Evolutionary conservation across 371 early-diverging fungal species (phyloP).

Genomic region (Mortierella sp.): DNA sequence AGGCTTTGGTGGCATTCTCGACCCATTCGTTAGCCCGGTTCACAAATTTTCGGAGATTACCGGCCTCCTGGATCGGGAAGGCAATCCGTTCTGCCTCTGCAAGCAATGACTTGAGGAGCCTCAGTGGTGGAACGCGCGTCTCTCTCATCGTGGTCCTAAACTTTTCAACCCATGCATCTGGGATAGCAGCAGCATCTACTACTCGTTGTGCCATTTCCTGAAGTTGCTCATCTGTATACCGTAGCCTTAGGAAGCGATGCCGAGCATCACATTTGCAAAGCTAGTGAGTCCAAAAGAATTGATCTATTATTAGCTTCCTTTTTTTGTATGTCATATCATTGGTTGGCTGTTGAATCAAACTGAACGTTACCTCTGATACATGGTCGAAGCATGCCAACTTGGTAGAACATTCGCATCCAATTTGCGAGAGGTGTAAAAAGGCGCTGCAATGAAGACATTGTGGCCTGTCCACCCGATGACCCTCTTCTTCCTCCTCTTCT

Average conservation of each 20-base stretch:
- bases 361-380: conserved; percentile 50
- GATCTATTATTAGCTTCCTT: no score
- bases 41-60: conserved; percentile 59
- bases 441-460: conserved; percentile 79
- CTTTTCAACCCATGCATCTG: conserved; percentile 59
- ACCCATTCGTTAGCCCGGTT: conserved; percentile 61
- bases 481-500: neutral
- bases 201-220: conserved; percentile 52
- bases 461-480: conserved; percentile 16
- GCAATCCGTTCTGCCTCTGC: conserved; percentile 63
- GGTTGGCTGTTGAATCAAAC: no score
- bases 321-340: no score
- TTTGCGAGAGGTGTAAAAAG: conserved; percentile 75
- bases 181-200: conserved; percentile 33
- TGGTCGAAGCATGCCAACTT: conserved; percentile 73
- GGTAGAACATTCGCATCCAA: conserved; percentile 72
- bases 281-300: conserved; percentile 15
- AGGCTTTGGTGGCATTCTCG: conserved; percentile 52
- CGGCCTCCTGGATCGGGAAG: conserved; percentile 57
- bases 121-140: conserved; percentile 62
- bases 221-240: conserved; percentile 67
- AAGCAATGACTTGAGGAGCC: conserved; percentile 59
- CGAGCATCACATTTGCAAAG: conserved; percentile 64
- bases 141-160: conserved; percentile 52
- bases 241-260: conserved; percentile 57